Conservation (phyloP, 805 yeast species). For the Nakazawaea wickerhamii region DNA sequence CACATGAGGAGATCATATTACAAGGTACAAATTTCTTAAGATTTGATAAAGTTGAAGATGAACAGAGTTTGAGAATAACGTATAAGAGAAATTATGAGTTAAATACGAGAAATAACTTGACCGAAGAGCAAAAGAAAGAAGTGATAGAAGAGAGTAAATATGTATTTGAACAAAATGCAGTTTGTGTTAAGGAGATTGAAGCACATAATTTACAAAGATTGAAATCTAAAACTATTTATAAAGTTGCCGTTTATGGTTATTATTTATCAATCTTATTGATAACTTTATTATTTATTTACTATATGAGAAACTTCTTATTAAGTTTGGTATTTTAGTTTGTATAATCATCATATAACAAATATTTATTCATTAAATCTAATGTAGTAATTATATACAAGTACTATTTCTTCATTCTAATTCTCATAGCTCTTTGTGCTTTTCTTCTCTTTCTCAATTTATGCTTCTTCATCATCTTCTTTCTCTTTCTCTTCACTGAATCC, state of each 20-base stretch:
- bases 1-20: conserved; percentile 55
- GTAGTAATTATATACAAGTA: background rate
- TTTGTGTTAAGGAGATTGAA: conserved; percentile 63
- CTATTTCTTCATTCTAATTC: conserved; percentile 54
- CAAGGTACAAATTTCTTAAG: conserved; percentile 67
- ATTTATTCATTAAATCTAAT: background rate
- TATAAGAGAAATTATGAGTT: conserved; percentile 77
- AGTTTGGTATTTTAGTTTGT: conserved; percentile 14
- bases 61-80: conserved; percentile 53
- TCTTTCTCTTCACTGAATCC: conserved; percentile 75
- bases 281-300: conserved; percentile 28
- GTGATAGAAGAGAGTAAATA: conserved; percentile 63
- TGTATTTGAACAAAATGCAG: conserved; percentile 58
- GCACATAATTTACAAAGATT: conserved; percentile 55
- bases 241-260: conserved; percentile 47
- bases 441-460: conserved; percentile 97
- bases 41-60: conserved; percentile 61
- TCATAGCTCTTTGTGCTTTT: conserved; percentile 81
- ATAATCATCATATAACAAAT: background rate
- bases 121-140: conserved; percentile 66
- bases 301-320: conserved; percentile 28
- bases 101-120: conserved; percentile 62
- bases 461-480: conserved; percentile 95
- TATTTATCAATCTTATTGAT: conserved; percentile 33
- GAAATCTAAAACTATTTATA: conserved; percentile 49